Evolutionary conservation across 768 basidiomycete genomes (phyloP).

Genomic region (Russula virescens): DNA sequence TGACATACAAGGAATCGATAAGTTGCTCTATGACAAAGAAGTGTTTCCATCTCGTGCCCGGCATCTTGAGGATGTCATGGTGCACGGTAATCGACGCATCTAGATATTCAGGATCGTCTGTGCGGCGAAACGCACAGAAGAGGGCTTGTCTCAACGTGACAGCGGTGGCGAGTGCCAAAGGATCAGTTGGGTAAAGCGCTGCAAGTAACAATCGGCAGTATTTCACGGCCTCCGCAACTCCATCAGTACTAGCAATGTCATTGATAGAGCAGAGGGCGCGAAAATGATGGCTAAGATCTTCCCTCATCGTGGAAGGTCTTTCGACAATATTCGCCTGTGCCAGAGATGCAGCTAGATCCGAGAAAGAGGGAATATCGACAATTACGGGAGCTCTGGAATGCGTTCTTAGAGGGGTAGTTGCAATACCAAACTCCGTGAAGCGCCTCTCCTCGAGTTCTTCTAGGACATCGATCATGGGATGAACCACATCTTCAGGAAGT

Average conservation of each 20-base stretch:
- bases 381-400: background rate
- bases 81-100: background rate
- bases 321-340: no score
- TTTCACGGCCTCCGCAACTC: background rate
- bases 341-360: background rate
- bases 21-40: background rate
- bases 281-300: background rate
- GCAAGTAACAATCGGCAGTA: background rate
- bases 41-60: accelerated
- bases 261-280: background rate
- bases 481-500: background rate
- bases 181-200: background rate
- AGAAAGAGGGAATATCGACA: background rate
- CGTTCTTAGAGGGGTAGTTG: background rate
- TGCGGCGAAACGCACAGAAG: background rate
- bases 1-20: background rate
- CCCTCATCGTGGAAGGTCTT: no score
- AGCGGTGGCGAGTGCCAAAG: background rate
- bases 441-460: background rate
- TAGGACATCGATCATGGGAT: background rate
- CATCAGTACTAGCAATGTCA: background rate
- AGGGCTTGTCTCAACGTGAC: background rate
- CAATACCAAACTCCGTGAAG: background rate
- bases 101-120: background rate
- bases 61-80: background rate